Evolutionary conservation across 2,329 filamentous ascomycete genomes (phyloP), one percentile per base, ranked within the genome.

Genomic region (Pochonia chlamydosporia): DNA sequence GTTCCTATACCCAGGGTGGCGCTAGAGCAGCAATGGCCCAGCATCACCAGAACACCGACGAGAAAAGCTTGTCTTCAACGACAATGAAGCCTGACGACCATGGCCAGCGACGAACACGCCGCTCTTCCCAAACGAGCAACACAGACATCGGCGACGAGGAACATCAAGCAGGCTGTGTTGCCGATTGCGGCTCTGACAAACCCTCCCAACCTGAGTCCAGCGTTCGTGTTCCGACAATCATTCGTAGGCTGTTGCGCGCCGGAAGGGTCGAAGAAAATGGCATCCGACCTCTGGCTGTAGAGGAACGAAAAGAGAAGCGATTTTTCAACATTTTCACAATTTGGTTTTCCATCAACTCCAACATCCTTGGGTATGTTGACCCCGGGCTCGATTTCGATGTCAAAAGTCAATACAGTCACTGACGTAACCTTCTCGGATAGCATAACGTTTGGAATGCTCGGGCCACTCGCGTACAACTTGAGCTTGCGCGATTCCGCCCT

Each of bases 361-460:
- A 75, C 50, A 74, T 75, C 37, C 58, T 74, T 10, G 64, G 66
- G 70, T 71, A 50, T 55, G 66, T 59, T 9, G 18, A 39, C 21
- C n/a, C 39, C n/a, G n/a, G 5, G 18, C 21, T 37, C 18, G 9
- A 47, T 23, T 30, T 46, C 18, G 39, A 23, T 16, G 13, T 33
- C 30, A 18, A 9, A 39, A 23, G 6, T 5, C 35, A 18, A 35
- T 14, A 42, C 35, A 30, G 18, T 18, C 5, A 28, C 35, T 36
- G 13, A 23, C 5, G 24, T 9, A 9, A 52, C 30, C 14, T 24
- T 21, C 23, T 23, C 42, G 16, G 10, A 39, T 24, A 76, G 79
- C 2, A 76, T 85, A 49, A 78, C 79, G 1, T 83, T 82, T 56
- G 82, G 82, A 49, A 79, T 84, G 73, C 69, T 82, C 1, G 81